phyloP scores from a whole-genome alignment of 2,329 filamentous ascomycete species.

The Metarhizium robertsii region DNA sequence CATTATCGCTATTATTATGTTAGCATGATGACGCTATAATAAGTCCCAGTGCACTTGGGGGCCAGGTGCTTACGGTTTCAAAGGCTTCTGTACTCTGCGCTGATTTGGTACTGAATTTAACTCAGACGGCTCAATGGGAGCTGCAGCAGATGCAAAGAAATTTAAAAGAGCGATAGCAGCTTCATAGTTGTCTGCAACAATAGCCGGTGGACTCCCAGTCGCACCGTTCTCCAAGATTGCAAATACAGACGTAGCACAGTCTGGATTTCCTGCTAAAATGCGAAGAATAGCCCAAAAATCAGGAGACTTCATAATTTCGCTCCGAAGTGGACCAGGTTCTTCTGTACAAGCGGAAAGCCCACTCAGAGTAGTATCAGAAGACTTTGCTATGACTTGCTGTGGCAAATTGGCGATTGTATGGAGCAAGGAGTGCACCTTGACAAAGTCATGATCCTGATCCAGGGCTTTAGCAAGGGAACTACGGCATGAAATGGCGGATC shows the following conservation, averaged over 20 bases:
- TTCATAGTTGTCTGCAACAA: constrained; percentile 94
- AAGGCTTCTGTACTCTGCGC: constrained; percentile 21
- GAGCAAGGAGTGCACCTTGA: constrained; percentile 82
- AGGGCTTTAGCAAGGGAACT: constrained; percentile 12
- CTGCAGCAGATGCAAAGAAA: constrained; percentile 79
- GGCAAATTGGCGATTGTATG: constrained; percentile 87
- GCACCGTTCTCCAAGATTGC: constrained; percentile 75
- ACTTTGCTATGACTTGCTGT: constrained; percentile 65
- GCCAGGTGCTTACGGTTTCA: constrained; percentile 15
- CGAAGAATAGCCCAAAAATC: constrained; percentile 94
- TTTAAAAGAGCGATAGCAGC: constrained; percentile 76
- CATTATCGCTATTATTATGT: constrained; percentile 15
- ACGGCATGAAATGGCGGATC: background rate
- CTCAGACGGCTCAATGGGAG: constrained; percentile 60
- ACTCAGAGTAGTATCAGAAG: constrained; percentile 65
- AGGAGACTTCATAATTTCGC: constrained; percentile 89
- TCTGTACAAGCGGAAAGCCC: constrained; percentile 75
- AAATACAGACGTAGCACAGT: constrained; percentile 72
- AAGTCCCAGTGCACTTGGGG: background rate
- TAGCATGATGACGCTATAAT: background rate
- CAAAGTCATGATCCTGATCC: constrained; percentile 71
- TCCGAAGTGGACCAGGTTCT: constrained; percentile 67
- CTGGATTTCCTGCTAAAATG: constrained; percentile 57
- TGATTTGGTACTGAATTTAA: constrained; percentile 51
- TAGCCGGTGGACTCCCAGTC: constrained; percentile 64